Conservation (phyloP, 352 stramenopile genomes). For the Thraustochytrium sp. region DNA sequence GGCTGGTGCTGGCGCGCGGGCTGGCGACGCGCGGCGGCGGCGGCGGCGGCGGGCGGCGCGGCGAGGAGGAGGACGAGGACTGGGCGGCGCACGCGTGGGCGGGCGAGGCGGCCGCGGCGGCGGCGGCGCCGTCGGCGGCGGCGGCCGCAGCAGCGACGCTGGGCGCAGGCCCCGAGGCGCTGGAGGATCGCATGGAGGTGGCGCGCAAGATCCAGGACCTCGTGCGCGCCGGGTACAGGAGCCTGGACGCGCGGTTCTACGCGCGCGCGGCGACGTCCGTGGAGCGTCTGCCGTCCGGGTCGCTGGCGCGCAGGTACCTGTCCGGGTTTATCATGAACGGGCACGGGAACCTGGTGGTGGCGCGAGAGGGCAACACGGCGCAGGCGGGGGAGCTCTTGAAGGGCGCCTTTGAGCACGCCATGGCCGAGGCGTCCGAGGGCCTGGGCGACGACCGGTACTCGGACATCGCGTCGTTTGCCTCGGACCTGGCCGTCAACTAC, state of each 20-base stretch:
- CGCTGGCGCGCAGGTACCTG: not conserved
- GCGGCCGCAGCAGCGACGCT: too few relatives aligned
- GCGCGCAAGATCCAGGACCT: constrained; percentile 9
- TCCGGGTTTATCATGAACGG: not conserved
- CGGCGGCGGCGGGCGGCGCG: too few relatives aligned
- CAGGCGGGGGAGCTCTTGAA: not conserved
- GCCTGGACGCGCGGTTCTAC: not conserved
- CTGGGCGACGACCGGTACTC: constrained; percentile 12
- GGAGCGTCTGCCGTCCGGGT: not conserved
- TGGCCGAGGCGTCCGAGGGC: not conserved
- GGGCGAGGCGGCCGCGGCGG: too few relatives aligned
- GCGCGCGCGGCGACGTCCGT: not conserved
- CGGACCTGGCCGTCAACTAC: constrained; percentile 8
- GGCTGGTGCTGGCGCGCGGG: too few relatives aligned
- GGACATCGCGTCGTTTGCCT: constrained; percentile 3
- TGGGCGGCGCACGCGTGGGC: too few relatives aligned
- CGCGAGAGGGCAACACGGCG: not conserved
- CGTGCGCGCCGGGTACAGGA: not conserved
- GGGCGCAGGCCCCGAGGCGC: too few relatives aligned
- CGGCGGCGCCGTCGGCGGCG: too few relatives aligned
- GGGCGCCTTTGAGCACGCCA: constrained; percentile 31
- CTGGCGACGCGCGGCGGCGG: too few relatives aligned
- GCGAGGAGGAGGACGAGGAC: too few relatives aligned
- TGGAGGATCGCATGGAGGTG: not conserved
- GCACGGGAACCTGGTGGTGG: not conserved